Base-by-base conservation (phyloP, 495 filamentous ascomycete species). In the Podospora tetraspora region DNA sequence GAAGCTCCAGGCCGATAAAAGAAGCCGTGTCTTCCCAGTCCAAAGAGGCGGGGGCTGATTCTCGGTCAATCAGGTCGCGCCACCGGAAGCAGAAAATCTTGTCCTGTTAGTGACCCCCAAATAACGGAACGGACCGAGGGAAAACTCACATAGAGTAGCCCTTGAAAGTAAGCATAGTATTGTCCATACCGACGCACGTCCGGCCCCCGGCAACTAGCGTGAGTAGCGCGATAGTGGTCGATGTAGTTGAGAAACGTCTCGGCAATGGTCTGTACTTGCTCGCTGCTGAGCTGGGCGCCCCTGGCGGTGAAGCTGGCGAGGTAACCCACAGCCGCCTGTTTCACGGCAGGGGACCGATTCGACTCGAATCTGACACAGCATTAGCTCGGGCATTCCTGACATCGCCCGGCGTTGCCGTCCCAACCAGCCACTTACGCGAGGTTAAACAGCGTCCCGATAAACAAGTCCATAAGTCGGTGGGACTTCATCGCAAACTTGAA, bases 71-170 rank as follows among this genome's bases (percentile, higher is more conserved):
- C 60, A 99, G 81, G 67, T 97, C 94, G 52, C 91, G 88, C 94
- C 94, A 98, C 56, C 96, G 89, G 83, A 97, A 99, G 82, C 95
- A 99, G 83, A 97, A 99, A 62, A 98, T 96, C 81, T 66, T 57
- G 2, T 19, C 6, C n/a, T 97, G 96, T 34, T 30, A 29, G 9
- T 34, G 34, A 19, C 21, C 13, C 5, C 27, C 32, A 1, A 25
- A 93, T 83, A 5, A 93, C 74, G 32, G 60, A 16, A 24, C 22
- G 9, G 10, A 3, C 12, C 3, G 13, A 8, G 24, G 11, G 57
- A 3, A 7, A 65, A 72, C 70, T 63, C 24, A 72, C 70, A 57
- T 77, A 77, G 30, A 77, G 71, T 27, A 75, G 62, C 6, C 94
- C 94, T 77, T 98, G 94, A n/a, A 89, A 87, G 58, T 92, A 87